Evolutionary conservation across 345 rosid genomes (phyloP), one percentile per base, ranked within the genome.

Genomic region (Hibiscus syriacus): DNA sequence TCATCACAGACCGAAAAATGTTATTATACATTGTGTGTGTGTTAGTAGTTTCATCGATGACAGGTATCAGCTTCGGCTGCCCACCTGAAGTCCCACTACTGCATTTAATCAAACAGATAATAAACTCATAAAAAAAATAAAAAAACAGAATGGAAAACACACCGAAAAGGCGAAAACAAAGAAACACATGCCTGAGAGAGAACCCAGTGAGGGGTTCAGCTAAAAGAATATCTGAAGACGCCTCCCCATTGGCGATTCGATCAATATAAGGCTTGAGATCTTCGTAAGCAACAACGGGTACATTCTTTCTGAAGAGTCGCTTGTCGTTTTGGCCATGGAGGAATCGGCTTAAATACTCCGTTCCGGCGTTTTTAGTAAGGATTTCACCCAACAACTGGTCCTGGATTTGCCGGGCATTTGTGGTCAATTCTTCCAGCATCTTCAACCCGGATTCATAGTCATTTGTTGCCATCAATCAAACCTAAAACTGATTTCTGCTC

Each of bases 51-150:
- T 90, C 84, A 55, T 86, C 90, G 6, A 91, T 92, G n/a, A 88
- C 84, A 50, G 98, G 98, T 90, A 92, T 87, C 81, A 92, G 64
- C 78, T 92, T 92, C 9, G 98, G 96, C 23, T 80, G 81, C 39
- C 98, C 95, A 12, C 89, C 95, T n/a, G 98, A 86, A 65, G 98
- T 92, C 22, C 98, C 98, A 0, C 91, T 82, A 81, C 98, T 92
- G 85, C 74, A 81, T 7, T 20, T 22, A 20, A 52, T 20, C 55
- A 10, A 49, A 49, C 54, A 19, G 29, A 61, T 17, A 5, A 20
- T 20, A 5, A 3, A 13, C 6, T 22, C 6, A 38, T 17, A 13
- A 39, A 12, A 12, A 61, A 13, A 22, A 60, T 5, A 4, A 1
- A 1, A 1, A 61, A 36, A 19, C 13, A 19, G 0, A 50, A 66